These are phyloP conservation scores for Thuidium tamariscinum DNA, from an alignment of 225 moss, liverwort and hornwort genomes.

Conservation along the genomic window DNA sequence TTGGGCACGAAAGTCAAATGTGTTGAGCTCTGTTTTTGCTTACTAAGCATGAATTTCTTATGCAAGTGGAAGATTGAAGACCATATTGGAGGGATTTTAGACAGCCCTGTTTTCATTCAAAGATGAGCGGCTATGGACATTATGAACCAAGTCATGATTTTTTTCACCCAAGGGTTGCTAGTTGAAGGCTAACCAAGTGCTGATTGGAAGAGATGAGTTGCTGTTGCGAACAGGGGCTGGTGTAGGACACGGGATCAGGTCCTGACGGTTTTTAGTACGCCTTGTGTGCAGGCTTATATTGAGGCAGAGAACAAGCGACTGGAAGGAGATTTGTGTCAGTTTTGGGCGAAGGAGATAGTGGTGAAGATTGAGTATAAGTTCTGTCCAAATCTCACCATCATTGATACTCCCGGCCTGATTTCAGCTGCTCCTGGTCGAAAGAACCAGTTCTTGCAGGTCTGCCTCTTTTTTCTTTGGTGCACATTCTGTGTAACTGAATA, in stretches of 20 bases:
- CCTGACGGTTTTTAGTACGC: not conserved
- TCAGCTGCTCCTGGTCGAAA: constrained; percentile 76
- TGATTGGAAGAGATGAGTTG: not conserved
- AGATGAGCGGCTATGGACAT: not conserved
- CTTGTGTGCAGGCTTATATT: constrained; percentile 49
- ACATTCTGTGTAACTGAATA: not conserved
- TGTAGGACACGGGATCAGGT: not conserved
- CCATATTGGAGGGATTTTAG: not conserved
- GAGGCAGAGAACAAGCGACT: constrained; percentile 85
- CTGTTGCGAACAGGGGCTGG: not conserved
- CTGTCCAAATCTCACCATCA: constrained; percentile 92
- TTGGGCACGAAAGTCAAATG: not conserved
- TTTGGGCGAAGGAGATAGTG: constrained; percentile 82
- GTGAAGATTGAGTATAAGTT: constrained; percentile 94
- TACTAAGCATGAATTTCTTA: not conserved
- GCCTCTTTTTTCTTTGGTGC: not conserved
- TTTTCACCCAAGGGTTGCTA: not conserved
- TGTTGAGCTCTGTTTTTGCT: not conserved
- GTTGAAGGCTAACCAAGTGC: not conserved
- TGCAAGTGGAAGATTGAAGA: not conserved
- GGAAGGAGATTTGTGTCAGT: constrained; percentile 70
- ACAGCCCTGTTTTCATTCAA: not conserved
- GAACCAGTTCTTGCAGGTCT: constrained; percentile 66
- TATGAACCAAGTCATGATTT: not conserved
- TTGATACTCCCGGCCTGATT: constrained; percentile 91